A percentile compares a stretch with the other conserved stretches of the same genome.
These are phyloP conservation scores for Carex scoparia DNA, from an alignment of 176 grass and related monocot species.

Conservation along the genomic window DNA sequence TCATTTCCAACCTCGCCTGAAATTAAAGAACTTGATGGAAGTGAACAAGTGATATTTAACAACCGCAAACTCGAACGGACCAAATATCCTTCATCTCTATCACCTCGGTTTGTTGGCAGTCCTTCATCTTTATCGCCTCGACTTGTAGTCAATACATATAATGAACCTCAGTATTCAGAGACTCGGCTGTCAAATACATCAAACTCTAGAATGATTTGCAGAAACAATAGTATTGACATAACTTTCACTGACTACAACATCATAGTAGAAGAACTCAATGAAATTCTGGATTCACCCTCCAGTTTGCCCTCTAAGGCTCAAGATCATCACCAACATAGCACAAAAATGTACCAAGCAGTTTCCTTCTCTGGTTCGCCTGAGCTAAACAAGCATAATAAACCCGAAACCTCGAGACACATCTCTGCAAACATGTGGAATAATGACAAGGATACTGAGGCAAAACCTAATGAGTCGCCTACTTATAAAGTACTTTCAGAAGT, in stretches of 20 bases:
- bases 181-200: not conserved
- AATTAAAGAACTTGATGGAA: not conserved
- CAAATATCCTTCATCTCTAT: slow-evolving; percentile 5
- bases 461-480: not conserved
- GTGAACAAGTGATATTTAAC: not conserved
- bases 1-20: slow-evolving; percentile 13
- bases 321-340: not conserved
- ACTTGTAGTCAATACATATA: not conserved
- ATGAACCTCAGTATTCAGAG: slow-evolving; percentile 4
- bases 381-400: not conserved
- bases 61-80: not conserved
- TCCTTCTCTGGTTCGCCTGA: not conserved
- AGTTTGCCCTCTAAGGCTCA: not conserved
- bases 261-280: slow-evolving; percentile 18
- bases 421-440: not conserved
- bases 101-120: not conserved
- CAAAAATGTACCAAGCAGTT: not conserved
- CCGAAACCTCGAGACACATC: not conserved
- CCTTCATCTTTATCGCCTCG: not conserved
- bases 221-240: not conserved
- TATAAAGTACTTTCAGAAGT: slow-evolving; percentile 15
- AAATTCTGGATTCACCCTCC: slow-evolving; percentile 13
- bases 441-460: not conserved
- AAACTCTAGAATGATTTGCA: not conserved
- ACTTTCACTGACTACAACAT: slow-evolving; percentile 16